A percentile compares a stretch with the other conserved stretches of the same genome.
Evolutionary conservation across 2,329 filamentous ascomycete genomes (phyloP).

Genomic region (Cladophialophora psammophila): DNA sequence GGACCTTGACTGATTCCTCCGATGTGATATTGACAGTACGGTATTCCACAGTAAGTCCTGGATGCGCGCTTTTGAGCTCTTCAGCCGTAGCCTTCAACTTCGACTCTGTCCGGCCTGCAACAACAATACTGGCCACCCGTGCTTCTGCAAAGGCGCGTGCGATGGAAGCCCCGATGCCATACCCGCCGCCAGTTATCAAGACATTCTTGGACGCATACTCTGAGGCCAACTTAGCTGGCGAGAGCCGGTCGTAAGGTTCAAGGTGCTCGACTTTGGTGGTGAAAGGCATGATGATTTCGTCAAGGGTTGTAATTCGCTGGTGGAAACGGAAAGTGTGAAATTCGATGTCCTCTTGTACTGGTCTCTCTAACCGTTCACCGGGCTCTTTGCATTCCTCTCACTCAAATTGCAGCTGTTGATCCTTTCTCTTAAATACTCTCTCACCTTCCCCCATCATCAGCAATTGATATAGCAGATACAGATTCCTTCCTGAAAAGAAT

Average conservation of each 20-base stretch:
- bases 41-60: slow-evolving; percentile 1
- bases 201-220: slow-evolving; percentile 12
- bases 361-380: not conserved
- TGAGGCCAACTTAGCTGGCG: slow-evolving; percentile 9
- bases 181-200: slow-evolving; percentile 12
- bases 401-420: too few species aligned
- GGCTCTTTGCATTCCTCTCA: not conserved
- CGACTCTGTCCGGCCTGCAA: slow-evolving; percentile 9
- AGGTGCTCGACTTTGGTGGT: slow-evolving; percentile 13
- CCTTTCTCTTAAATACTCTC: too few species aligned
- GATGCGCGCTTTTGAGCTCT: not conserved
- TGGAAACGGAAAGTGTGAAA: not conserved
- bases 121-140: slow-evolving; percentile 3
- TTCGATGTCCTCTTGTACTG: too few species aligned
- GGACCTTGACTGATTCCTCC: slow-evolving; percentile 11
- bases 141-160: slow-evolving; percentile 12
- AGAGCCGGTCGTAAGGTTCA: slow-evolving; percentile 3
- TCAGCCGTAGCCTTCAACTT: slow-evolving; percentile 13
- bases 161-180: slow-evolving; percentile 16
- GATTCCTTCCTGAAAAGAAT: too few species aligned
- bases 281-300: not conserved
- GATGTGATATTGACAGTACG: slow-evolving; percentile 16
- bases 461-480: too few species aligned
- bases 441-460: too few species aligned
- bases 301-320: not conserved